Evolutionary conservation across 1,139 yeast species (phyloP).

Genomic region (Sugiyamaella novakii): DNA sequence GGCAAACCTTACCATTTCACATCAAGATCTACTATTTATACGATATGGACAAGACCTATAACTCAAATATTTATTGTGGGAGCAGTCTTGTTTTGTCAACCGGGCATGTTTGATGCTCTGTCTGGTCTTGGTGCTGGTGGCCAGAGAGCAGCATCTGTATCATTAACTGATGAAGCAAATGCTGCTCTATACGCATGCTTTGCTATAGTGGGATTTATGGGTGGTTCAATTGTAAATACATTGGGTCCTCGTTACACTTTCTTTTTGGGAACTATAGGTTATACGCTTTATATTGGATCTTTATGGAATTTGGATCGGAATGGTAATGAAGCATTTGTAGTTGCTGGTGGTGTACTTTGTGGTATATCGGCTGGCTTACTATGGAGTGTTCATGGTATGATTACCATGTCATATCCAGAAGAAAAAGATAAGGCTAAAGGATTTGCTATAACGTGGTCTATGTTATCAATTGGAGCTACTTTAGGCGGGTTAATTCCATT

Average conservation of each 20-base stretch:
- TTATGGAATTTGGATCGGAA: slow-evolving; percentile 26
- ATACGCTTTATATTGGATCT: slow-evolving; percentile 28
- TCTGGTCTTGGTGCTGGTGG: slow-evolving; percentile 31
- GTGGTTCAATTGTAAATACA: slow-evolving; percentile 28
- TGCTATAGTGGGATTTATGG: slow-evolving; percentile 26
- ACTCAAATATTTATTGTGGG: slow-evolving; percentile 28
- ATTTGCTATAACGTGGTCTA: slow-evolving; percentile 27
- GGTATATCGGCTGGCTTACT: slow-evolving; percentile 30
- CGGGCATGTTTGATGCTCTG: slow-evolving; percentile 30
- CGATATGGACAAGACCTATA: slow-evolving; percentile 22
- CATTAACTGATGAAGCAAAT: slow-evolving; percentile 26
- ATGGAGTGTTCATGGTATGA: slow-evolving; percentile 31
- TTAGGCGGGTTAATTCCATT: slow-evolving; percentile 28
- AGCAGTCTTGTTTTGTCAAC: slow-evolving; percentile 27
- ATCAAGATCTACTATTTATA: no score
- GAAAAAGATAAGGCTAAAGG: slow-evolving; percentile 26
- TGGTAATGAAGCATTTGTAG: slow-evolving; percentile 27
- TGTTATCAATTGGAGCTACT: slow-evolving; percentile 29
- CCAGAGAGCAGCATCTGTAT: slow-evolving; percentile 22
- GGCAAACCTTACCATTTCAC: no score
- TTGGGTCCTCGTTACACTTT: slow-evolving; percentile 26
- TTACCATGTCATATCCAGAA: slow-evolving; percentile 29
- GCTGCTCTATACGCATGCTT: slow-evolving; percentile 28
- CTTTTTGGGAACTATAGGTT: slow-evolving; percentile 28
- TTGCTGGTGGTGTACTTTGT: slow-evolving; percentile 28